Base-by-base conservation (phyloP, 257 asterid species). In the Handroanthus guayacan region DNA sequence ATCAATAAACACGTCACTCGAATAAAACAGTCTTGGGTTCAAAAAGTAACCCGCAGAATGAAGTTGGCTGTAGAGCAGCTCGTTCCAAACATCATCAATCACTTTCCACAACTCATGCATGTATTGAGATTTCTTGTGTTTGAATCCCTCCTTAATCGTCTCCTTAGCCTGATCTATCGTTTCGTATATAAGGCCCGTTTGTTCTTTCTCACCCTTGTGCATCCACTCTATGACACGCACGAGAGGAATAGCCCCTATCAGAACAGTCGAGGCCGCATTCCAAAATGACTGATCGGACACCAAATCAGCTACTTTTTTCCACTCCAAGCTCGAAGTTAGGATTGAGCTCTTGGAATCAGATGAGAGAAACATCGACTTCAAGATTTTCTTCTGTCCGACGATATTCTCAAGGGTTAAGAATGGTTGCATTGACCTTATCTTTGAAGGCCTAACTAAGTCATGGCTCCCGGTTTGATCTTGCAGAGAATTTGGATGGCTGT, bases 141-240 rank as follows among this genome's bases (percentile, higher is more conserved):
- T 63, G 50, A 91, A 78, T 38, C 75, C 91, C 41, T 74, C 54
- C 62, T 76, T 83, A 36, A 92, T 92, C 0, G 81, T 81, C 73
- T 86, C 98, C 78, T 92, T 91, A 1, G 81, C 90, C 58, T 89
- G 91, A 78, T 91, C 92, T 2, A 91, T 77, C 2, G 87, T 91
- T 9, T 92, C 90, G 8, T 88, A 86, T 71, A 92, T 78, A 51
- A 37, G 77, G 34, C 84, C 89, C 18, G 86, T 60, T 38, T 81
- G 85, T 3, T 80, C 86, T 55, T 74, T 81, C 12, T 56, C 60
- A n/a, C 36, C 58, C 31, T 37, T 3, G 18, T 77, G 52, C 74
- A 89, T 60, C 83, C 83, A 76, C 13, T 83, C 84, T 20, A 90
- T 37, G 13, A 79, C 82, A 8, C 79, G 78, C 62, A 85, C 88